Evolutionary conservation across 495 filamentous ascomycete genomes (phyloP), one percentile per base, ranked within the genome.

Genomic region (Bryoglossum gracile): DNA sequence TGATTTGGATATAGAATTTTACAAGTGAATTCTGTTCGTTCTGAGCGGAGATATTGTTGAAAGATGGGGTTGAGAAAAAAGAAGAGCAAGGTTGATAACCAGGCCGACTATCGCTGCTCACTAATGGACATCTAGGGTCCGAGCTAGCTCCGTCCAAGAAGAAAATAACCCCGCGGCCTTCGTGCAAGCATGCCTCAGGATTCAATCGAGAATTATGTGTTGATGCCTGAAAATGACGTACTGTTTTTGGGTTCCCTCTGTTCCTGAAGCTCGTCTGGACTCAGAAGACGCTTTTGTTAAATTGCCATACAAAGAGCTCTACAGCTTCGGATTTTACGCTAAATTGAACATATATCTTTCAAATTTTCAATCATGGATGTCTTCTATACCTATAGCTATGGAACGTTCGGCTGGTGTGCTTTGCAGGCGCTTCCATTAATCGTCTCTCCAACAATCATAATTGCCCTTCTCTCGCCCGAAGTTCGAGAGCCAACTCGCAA

Each of bases 381-480:
- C 51, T 80, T 84, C 61, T 76, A 81, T 53, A 58, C 66, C 14
- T 87, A 87, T 67, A 80, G 73, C 43, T 82, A 82, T 62, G 71
- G 74, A 17, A 82, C 83, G n/a, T 53, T 18, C 68, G 80, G 5
- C 76, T 67, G 53, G 84, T 73, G 87, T 38, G 57, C 72, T 16
- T 56, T 85, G 10, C 84, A 92, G 67, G 77, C 83, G 30, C 10
- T 81, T 3, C 72, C 83, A 0, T 68, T 90, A 32, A 73, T 86
- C 40, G 48, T 70, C 3, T 77, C 79, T 18, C 87, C 87, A 0
- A 75, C 77, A 30, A 70, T 88, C 48, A 80, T 91, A 28, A 70
- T 76, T 42, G 68, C 74, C 6, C 60, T 86, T 50, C 70, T 89
- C 2, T 71, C 77, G 1, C 70, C 76, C 21, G 78, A 82, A 25